Percentiles rank a stretch among this genome's conserved stretches.
Evolutionary conservation across 805 yeast genomes (phyloP).

Genomic region (Kodamaea hsintzibuensis): DNA sequence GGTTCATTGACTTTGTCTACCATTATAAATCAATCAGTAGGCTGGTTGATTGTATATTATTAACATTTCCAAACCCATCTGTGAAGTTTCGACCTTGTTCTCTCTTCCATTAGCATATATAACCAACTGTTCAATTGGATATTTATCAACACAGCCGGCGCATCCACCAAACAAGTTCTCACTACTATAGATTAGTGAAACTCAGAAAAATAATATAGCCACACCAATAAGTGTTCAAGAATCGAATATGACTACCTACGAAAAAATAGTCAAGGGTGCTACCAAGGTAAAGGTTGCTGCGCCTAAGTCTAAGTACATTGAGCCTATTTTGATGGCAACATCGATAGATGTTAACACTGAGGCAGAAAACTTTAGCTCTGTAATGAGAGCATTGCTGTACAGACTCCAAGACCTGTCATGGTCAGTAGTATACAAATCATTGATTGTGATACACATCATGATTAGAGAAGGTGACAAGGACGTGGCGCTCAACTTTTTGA

Average conservation of each 20-base stretch:
- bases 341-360: conserved; percentile 44
- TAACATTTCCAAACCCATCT: neutral
- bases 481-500: conserved; percentile 63
- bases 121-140: neutral
- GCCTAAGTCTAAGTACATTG: conserved; percentile 95
- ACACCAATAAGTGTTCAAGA: neutral
- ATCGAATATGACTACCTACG: conserved; percentile 57
- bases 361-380: conserved; percentile 59
- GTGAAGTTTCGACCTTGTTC: neutral
- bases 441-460: conserved; percentile 86
- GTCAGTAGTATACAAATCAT: conserved; percentile 86
- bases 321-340: conserved; percentile 81
- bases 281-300: conserved; percentile 75
- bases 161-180: neutral
- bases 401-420: conserved; percentile 81
- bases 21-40: neutral
- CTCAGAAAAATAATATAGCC: neutral
- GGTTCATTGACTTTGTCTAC: neutral
- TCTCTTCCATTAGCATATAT: neutral
- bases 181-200: neutral
- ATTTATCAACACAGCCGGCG: neutral
- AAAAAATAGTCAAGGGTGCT: conserved; percentile 68
- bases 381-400: conserved; percentile 61
- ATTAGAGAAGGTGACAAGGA: conserved; percentile 87
- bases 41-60: neutral